Conservation (phyloP, 2,329 filamentous ascomycete genomes). For the Paracamarosporium sp. region DNA sequence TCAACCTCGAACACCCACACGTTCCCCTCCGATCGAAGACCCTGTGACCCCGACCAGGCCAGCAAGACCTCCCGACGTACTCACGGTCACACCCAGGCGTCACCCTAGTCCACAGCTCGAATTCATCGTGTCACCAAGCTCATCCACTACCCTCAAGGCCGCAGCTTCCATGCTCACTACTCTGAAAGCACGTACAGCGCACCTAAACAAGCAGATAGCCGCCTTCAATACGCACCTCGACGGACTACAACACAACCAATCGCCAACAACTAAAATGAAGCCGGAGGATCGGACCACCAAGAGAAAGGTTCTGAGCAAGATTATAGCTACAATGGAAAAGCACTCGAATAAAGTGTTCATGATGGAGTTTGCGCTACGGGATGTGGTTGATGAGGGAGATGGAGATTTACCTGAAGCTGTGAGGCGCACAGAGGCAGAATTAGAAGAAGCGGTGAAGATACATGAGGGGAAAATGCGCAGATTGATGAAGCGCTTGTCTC, state of each 20-base stretch:
- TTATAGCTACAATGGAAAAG: not conserved
- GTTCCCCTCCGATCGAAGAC: not conserved
- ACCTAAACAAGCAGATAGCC: not conserved
- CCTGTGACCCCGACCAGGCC: not conserved
- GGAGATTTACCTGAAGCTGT: not conserved
- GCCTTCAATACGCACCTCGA: not conserved
- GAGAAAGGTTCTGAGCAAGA: not conserved
- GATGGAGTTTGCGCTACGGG: slow-evolving; percentile 9
- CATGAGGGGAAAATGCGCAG: not conserved
- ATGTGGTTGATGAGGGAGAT: slow-evolving; percentile 6
- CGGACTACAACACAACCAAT: too few relatives aligned
- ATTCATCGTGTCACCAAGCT: not conserved
- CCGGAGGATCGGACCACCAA: not conserved
- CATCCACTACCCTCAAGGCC: not conserved
- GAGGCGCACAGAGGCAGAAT: not conserved
- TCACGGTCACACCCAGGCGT: slow-evolving; percentile 6
- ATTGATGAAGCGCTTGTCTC: not conserved
- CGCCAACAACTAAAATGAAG: not conserved
- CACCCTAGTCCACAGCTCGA: slow-evolving; percentile 4
- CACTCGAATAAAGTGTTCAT: slow-evolving; percentile 10
- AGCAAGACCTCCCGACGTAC: not conserved
- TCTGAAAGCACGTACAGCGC: not conserved
- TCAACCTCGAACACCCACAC: not conserved
- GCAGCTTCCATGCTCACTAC: not conserved
- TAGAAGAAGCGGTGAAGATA: not conserved